These are phyloP conservation scores for Eutrema yunnanense DNA, from an alignment of 345 rosid species.

Conservation along the genomic window DNA sequence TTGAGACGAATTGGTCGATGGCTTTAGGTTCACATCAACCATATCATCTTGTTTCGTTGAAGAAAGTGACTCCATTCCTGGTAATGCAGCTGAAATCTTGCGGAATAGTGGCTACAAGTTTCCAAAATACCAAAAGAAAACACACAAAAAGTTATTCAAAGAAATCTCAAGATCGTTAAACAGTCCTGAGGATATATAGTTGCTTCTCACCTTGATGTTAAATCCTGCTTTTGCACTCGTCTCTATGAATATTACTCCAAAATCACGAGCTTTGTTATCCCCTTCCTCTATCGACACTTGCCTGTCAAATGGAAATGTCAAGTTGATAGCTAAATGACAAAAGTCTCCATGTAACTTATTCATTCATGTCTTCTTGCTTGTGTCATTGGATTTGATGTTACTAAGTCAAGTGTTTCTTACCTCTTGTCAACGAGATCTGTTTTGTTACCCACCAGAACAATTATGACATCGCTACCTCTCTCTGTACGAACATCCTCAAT, in stretches of 20 bases:
- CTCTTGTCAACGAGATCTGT: conserved; percentile 87
- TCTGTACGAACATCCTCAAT: conserved; percentile 87
- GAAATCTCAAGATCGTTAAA: neutral
- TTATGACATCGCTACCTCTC: conserved; percentile 81
- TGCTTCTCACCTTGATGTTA: conserved; percentile 65
- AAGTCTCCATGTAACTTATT: neutral
- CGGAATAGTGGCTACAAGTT: conserved; percentile 79
- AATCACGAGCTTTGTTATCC: conserved; percentile 73
- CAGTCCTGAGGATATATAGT: neutral
- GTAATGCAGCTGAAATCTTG: conserved; percentile 90
- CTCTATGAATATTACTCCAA: conserved; percentile 85
- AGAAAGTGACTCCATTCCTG: conserved; percentile 91
- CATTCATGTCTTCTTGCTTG: neutral
- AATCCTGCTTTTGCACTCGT: conserved; percentile 97
- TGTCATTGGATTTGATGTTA: neutral
- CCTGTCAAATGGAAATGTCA: conserved; percentile 35
- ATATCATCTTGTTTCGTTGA: conserved; percentile 89
- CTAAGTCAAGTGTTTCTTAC: conserved; percentile 21
- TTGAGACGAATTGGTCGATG: conserved; percentile 67
- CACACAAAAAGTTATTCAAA: neutral
- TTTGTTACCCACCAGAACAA: conserved; percentile 89
- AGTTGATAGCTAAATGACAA: neutral
- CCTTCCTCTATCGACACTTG: conserved; percentile 98
- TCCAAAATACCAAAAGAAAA: conserved; percentile 4
- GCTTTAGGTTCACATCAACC: conserved; percentile 91